Conservation (phyloP, 345 rosid genomes). For the Pugionium dolabratum region DNA sequence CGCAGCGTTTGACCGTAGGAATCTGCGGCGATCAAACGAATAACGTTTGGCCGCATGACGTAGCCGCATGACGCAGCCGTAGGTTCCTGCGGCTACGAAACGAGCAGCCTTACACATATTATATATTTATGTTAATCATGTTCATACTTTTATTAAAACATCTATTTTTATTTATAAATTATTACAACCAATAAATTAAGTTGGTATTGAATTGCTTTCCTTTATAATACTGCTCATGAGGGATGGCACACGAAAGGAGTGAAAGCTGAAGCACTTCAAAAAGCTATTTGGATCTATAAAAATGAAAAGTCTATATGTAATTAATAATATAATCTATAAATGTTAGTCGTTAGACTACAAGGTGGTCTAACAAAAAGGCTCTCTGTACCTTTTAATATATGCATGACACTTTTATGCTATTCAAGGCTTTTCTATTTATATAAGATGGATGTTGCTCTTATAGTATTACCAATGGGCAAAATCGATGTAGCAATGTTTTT, state of each 20-base stretch:
- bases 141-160: slow-evolving; percentile 4
- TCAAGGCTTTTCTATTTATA: neutral
- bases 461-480: neutral
- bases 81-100: too few relatives aligned
- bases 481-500: neutral
- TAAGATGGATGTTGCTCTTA: neutral
- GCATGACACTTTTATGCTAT: neutral
- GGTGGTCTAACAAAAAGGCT: slow-evolving; percentile 11
- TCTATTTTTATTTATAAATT: neutral
- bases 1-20: too few relatives aligned
- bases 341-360: neutral
- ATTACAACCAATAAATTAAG: neutral
- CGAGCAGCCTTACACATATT: neutral
- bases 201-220: slow-evolving; percentile 3
- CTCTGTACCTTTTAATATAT: neutral
- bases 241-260: slow-evolving; percentile 17
- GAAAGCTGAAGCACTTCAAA: slow-evolving; percentile 19
- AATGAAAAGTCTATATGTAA: too few relatives aligned
- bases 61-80: too few relatives aligned
- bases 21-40: too few relatives aligned
- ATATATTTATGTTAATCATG: neutral
- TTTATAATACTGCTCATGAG: slow-evolving; percentile 9
- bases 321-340: neutral
- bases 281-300: neutral
- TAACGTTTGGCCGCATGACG: too few relatives aligned